These are phyloP conservation scores for Cryptomeria japonica DNA, from an alignment of 75 land plant genomes.

Conservation along the genomic window DNA sequence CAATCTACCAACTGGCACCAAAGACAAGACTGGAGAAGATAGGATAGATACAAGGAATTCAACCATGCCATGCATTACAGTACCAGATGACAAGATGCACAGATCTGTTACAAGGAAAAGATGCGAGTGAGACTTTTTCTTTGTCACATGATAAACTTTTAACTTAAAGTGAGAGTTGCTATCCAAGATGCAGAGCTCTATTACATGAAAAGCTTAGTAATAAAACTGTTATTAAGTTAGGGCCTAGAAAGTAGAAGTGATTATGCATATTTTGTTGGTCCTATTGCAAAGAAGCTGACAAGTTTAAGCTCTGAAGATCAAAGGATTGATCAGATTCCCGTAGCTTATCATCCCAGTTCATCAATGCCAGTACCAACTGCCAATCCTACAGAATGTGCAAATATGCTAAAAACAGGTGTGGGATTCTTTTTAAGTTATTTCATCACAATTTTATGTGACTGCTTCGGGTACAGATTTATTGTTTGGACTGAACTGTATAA, in stretches of 20 bases:
- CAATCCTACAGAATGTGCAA: neutral
- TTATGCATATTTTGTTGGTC: neutral
- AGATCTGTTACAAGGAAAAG: neutral
- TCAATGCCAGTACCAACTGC: neutral
- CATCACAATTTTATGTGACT: neutral
- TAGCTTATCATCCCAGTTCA: neutral
- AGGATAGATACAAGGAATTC: neutral
- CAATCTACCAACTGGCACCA: neutral
- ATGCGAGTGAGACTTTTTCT: neutral
- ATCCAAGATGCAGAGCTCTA: neutral
- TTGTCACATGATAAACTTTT: neutral
- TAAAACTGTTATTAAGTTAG: neutral
- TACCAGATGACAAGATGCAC: slow-evolving; percentile 1
- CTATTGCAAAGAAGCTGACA: neutral
- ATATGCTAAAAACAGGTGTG: neutral
- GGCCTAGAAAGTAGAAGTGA: neutral
- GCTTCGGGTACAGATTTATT: neutral
- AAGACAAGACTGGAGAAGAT: neutral
- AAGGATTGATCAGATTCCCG: neutral
- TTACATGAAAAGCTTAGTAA: neutral
- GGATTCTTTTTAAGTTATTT: neutral
- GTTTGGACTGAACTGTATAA: slow-evolving; percentile 8
- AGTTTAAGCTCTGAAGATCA: neutral
- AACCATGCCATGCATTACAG: neutral
- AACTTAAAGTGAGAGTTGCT: neutral